Percentiles rank a stretch among this genome's conserved stretches.
Evolutionary conservation across 306 rosid genomes (phyloP).

Genomic region (Rosa rugosa): DNA sequence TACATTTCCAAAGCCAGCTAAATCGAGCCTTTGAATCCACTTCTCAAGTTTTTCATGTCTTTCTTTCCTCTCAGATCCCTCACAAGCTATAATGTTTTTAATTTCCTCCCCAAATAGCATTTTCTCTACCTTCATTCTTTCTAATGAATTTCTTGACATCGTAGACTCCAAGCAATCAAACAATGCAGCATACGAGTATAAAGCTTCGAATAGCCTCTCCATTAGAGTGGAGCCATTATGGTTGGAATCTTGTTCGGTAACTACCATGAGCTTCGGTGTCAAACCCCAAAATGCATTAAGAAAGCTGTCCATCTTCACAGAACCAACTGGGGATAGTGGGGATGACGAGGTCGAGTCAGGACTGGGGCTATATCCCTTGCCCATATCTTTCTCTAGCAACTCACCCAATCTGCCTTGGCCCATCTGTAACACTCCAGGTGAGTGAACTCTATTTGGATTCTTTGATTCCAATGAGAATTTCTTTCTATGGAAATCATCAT

Average conservation of each 20-base stretch:
- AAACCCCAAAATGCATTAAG: slow-evolving; percentile 76
- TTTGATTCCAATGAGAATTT: too few species aligned
- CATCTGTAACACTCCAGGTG: slow-evolving; percentile 42
- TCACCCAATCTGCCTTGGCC: slow-evolving; percentile 58
- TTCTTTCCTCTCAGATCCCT: slow-evolving; percentile 80
- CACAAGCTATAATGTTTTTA: slow-evolving; percentile 85
- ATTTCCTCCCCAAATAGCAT: slow-evolving; percentile 88
- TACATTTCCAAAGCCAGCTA: slow-evolving; percentile 58
- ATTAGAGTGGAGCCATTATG: slow-evolving; percentile 75
- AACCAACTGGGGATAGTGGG: slow-evolving; percentile 41
- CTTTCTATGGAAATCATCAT: slow-evolving; percentile 52
- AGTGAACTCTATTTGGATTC: slow-evolving; percentile 48
- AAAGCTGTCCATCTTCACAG: slow-evolving; percentile 53
- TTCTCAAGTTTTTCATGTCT: slow-evolving; percentile 79
- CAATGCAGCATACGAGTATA: slow-evolving; percentile 74
- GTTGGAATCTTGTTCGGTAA: slow-evolving; percentile 82
- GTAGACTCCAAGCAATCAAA: slow-evolving; percentile 89
- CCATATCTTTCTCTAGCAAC: slow-evolving; percentile 65
- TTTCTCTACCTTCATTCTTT: slow-evolving; percentile 83
- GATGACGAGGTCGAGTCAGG: slow-evolving; percentile 72
- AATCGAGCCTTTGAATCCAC: slow-evolving; percentile 73
- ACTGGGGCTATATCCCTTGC: slow-evolving; percentile 61
- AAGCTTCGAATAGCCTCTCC: slow-evolving; percentile 83
- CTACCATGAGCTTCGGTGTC: slow-evolving; percentile 72
- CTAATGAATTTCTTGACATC: slow-evolving; percentile 67